Conservation (phyloP, 2,329 filamentous ascomycete species). For the Calonectria pseudoreteaudii region DNA sequence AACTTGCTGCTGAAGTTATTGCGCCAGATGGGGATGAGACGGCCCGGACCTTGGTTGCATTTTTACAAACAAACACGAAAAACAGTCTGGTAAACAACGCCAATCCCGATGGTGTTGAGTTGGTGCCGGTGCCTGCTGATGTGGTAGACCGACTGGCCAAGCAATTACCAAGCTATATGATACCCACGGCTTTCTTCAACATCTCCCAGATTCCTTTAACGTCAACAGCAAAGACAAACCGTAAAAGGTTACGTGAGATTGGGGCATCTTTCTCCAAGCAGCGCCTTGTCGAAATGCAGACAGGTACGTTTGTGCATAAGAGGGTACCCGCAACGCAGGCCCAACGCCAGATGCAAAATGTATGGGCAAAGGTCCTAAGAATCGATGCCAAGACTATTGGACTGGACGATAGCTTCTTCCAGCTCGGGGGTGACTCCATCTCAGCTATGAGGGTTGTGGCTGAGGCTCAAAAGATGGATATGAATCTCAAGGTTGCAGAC, state of each 20-base stretch:
- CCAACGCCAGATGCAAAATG: conserved; percentile 41
- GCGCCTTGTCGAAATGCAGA: conserved; percentile 48
- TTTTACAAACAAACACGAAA: not conserved
- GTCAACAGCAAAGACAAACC: conserved; percentile 28
- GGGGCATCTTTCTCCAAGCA: conserved; percentile 17
- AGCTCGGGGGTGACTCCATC: conserved; percentile 63
- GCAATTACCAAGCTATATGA: conserved; percentile 33
- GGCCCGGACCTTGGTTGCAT: not conserved
- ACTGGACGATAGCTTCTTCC: conserved; percentile 61
- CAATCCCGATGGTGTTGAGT: not conserved
- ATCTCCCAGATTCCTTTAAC: conserved; percentile 25
- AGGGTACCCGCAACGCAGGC: conserved; percentile 9
- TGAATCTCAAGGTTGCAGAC: conserved; percentile 24
- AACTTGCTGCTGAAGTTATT: conserved; percentile 2
- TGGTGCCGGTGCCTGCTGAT: not conserved
- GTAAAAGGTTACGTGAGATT: conserved; percentile 22
- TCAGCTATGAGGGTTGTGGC: conserved; percentile 59
- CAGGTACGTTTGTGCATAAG: not conserved
- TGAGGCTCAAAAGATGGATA: conserved; percentile 12
- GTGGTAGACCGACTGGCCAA: not conserved
- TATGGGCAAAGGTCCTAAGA: conserved; percentile 53
- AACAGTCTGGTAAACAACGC: not conserved
- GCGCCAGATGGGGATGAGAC: not conserved
- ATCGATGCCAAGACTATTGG: conserved; percentile 49
- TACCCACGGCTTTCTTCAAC: conserved; percentile 28